Percentiles rank a stretch among this genome's conserved stretches.
Conservation (phyloP, 768 basidiomycete genomes). For the Suillus spraguei region DNA sequence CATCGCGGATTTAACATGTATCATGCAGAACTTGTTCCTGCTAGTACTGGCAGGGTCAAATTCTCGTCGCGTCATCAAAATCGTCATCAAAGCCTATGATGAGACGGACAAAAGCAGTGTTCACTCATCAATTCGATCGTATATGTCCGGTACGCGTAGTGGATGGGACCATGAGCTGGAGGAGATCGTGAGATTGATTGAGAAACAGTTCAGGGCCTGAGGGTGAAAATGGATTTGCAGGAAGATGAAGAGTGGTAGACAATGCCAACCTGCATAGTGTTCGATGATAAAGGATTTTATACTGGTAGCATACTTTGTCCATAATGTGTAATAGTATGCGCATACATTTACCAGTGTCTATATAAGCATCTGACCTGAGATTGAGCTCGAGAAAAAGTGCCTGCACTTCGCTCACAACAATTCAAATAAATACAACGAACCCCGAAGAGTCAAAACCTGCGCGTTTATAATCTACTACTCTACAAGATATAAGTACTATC, state of each 20-base stretch:
- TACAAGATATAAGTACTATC: no score
- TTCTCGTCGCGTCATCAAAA: slow-evolving; percentile 11
- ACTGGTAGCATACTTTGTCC: neutral
- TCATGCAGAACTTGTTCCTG: slow-evolving; percentile 28
- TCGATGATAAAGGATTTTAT: neutral
- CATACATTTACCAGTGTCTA: no score
- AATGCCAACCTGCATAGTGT: no score
- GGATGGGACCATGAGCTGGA: slow-evolving; percentile 10
- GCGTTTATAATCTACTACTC: no score
- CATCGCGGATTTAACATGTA: slow-evolving; percentile 27
- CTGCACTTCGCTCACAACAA: no score
- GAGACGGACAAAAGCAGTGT: slow-evolving; percentile 9
- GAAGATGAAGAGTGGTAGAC: slow-evolving; percentile 7
- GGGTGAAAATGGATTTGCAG: slow-evolving; percentile 6
- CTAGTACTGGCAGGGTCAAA: slow-evolving; percentile 8
- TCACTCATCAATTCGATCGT: slow-evolving; percentile 6
- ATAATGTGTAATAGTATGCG: neutral
- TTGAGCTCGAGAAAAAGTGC: no score
- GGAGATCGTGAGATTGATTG: slow-evolving; percentile 9
- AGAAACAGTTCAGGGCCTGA: slow-evolving; percentile 8
- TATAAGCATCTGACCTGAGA: no score
- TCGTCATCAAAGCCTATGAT: slow-evolving; percentile 8
- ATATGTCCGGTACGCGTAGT: neutral
- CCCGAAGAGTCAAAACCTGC: no score
- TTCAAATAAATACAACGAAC: no score